phyloP scores from a whole-genome alignment of 306 rosid species.

The Senna tora region DNA sequence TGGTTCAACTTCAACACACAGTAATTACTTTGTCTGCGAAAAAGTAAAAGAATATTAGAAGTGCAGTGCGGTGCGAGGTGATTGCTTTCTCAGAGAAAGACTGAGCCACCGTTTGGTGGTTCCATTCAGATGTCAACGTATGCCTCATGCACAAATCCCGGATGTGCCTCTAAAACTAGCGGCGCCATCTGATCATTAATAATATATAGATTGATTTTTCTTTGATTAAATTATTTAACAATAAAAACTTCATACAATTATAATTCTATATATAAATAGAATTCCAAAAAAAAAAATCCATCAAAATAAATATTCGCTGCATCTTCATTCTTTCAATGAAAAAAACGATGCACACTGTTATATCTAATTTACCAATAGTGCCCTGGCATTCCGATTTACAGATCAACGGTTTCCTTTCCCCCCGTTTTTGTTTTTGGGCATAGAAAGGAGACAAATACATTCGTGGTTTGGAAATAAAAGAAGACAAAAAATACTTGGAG shows the following conservation, averaged over 20 bases:
- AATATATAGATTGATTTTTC: no score
- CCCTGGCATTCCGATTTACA: slow-evolving; percentile 7
- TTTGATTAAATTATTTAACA: no score
- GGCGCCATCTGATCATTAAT: slow-evolving; percentile 51
- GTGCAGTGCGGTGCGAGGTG: neutral
- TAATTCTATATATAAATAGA: no score
- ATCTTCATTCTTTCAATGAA: slow-evolving; percentile 15
- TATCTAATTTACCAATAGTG: slow-evolving; percentile 1
- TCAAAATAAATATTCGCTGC: no score
- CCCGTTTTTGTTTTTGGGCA: slow-evolving; percentile 36
- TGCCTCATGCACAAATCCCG: slow-evolving; percentile 53
- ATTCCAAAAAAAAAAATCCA: no score
- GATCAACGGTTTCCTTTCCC: neutral
- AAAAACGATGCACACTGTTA: no score
- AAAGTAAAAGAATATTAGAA: neutral
- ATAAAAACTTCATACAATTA: no score
- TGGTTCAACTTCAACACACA: neutral
- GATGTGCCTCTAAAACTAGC: slow-evolving; percentile 29
- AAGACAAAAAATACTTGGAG: no score
- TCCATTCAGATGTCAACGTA: slow-evolving; percentile 60
- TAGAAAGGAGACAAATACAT: neutral
- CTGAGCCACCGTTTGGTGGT: slow-evolving; percentile 48
- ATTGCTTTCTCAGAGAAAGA: slow-evolving; percentile 27
- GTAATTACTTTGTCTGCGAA: neutral
- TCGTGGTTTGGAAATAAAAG: slow-evolving; percentile 17